Percentiles rank a stretch among this genome's conserved stretches.
phyloP scores from a whole-genome alignment of 352 stramenopile species.

The Pythium aquatile region DNA sequence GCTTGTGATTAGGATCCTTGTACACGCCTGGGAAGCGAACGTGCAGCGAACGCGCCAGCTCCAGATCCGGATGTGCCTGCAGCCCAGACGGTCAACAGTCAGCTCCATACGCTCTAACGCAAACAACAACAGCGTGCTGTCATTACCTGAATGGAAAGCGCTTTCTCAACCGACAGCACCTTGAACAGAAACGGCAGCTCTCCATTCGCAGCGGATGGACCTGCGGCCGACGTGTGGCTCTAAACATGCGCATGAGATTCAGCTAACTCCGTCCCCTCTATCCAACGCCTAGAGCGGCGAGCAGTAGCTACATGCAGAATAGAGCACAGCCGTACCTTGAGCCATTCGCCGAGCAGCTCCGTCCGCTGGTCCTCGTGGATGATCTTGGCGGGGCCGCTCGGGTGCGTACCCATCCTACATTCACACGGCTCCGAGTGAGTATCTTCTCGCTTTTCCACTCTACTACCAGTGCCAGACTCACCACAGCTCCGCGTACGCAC shows the following conservation, averaged over 20 bases:
- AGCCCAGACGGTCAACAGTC: not conserved
- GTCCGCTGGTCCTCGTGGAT: constrained; percentile 39
- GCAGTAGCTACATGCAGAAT: not conserved
- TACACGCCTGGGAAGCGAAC: constrained; percentile 91
- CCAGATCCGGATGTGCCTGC: constrained; percentile 80
- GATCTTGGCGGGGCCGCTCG: constrained; percentile 88
- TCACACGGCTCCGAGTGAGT: not conserved
- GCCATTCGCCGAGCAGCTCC: constrained; percentile 69
- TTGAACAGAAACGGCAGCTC: constrained; percentile 99
- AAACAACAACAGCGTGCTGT: not conserved
- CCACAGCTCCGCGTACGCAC: constrained; percentile 89
- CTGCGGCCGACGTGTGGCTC: constrained; percentile 39
- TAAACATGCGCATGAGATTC: constrained; percentile 23
- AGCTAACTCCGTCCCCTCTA: not conserved
- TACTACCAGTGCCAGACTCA: constrained; percentile 25
- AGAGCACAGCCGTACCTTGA: constrained; percentile 39
- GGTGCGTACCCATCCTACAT: constrained; percentile 93
- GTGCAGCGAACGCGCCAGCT: constrained; percentile 79
- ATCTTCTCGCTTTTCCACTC: not conserved
- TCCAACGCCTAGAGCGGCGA: not conserved
- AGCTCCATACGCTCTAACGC: not conserved
- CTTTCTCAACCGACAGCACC: constrained; percentile 96
- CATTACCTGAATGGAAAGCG: constrained; percentile 94
- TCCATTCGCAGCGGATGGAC: constrained; percentile 30
- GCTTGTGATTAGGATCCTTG: constrained; percentile 99